A percentile compares a stretch with the other conserved stretches of the same genome.
These are phyloP conservation scores for Aschersonia sp. DNA, from an alignment of 2,329 filamentous ascomycete species.

Conservation along the genomic window DNA sequence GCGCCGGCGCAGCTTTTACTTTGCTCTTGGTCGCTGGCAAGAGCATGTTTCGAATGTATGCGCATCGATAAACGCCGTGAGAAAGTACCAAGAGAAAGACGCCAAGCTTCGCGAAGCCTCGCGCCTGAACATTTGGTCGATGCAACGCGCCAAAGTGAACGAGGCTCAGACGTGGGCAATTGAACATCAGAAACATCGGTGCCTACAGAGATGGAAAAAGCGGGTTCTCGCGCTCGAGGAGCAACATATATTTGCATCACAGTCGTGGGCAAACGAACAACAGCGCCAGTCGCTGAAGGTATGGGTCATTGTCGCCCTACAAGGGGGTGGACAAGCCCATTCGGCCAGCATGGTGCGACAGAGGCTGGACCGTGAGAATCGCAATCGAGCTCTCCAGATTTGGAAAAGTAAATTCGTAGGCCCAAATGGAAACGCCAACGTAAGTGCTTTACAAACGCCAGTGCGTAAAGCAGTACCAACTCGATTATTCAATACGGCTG, in stretches of 20 bases:
- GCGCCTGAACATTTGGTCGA: background rate
- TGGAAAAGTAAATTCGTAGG: slow-evolving; percentile 13
- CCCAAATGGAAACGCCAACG: slow-evolving; percentile 3
- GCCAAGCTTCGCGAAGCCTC: slow-evolving; percentile 2
- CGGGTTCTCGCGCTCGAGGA: slow-evolving; percentile 10
- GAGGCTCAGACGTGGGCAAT: slow-evolving; percentile 1
- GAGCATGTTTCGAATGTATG: slow-evolving; percentile 5
- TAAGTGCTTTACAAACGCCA: background rate
- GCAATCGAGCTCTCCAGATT: slow-evolving; percentile 14
- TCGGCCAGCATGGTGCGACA: slow-evolving; percentile 18
- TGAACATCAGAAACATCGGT: background rate
- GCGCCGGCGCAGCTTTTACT: slow-evolving; percentile 18
- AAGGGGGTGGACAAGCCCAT: slow-evolving; percentile 21
- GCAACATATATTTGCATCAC: slow-evolving; percentile 12
- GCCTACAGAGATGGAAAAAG: slow-evolving; percentile 9
- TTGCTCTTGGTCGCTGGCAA: slow-evolving; percentile 16
- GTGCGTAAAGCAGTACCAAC: background rate
- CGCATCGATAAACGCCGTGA: slow-evolving; percentile 6
- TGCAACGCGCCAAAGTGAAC: slow-evolving; percentile 7
- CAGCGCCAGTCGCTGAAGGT: slow-evolving; percentile 18
- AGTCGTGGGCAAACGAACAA: slow-evolving; percentile 16
- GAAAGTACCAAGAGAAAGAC: slow-evolving; percentile 5
- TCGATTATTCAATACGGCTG: slow-evolving; percentile 10
- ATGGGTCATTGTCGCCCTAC: slow-evolving; percentile 22
- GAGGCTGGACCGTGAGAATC: slow-evolving; percentile 17